Evolutionary conservation across 1,284 basidiomycete species (phyloP).

Genomic region (Melampsora americana): DNA sequence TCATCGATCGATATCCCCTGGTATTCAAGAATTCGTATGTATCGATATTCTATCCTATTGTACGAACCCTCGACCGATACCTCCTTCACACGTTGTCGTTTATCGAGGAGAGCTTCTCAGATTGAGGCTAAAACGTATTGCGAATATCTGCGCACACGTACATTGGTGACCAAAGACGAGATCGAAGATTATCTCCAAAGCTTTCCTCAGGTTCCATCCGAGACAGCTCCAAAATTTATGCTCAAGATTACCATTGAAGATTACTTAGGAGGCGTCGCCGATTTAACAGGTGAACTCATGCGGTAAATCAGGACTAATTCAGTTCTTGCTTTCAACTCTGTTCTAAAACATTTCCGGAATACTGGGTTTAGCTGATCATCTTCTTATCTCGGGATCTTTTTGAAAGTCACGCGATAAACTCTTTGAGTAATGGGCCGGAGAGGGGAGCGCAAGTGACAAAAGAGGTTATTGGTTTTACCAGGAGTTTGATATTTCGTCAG

Average conservation of each 20-base stretch:
- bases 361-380: too few species aligned
- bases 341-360: too few species aligned
- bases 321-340: too few species aligned
- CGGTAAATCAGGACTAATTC: slow-evolving; percentile 67
- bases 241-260: slow-evolving; percentile 63
- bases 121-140: slow-evolving; percentile 88
- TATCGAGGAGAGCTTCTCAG: too few species aligned
- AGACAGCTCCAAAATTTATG: neutral
- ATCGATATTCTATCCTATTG: neutral
- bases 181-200: neutral
- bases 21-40: slow-evolving; percentile 55
- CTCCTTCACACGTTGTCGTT: neutral
- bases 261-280: slow-evolving; percentile 86
- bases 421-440: neutral
- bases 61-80: neutral
- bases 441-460: too few species aligned
- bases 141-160: slow-evolving; percentile 71
- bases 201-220: neutral
- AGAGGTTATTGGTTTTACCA: too few species aligned
- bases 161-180: slow-evolving; percentile 54
- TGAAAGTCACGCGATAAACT: neutral
- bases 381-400: too few species aligned
- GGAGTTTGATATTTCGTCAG: too few species aligned
- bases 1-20: slow-evolving; percentile 45
- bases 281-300: slow-evolving; percentile 97